Percentiles rank a stretch among this genome's conserved stretches.
phyloP scores from a whole-genome alignment of 108 stramenopile genomes.

The Cyclostephanos invisitatus region DNA sequence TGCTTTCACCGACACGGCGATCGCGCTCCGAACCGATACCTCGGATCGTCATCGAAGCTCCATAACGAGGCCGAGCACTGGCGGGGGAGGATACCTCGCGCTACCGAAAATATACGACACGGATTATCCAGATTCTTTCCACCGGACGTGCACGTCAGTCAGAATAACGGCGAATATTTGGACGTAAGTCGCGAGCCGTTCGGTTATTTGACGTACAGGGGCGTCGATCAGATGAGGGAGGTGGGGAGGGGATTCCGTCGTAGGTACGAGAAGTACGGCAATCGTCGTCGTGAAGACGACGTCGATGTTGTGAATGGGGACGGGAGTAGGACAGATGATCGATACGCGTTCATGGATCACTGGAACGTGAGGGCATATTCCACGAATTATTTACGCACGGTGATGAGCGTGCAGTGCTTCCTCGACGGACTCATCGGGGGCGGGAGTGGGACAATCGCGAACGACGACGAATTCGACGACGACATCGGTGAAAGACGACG shows the following conservation, averaged over 20 bases:
- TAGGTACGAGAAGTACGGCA: slow-evolving; percentile 57
- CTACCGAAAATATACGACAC: slow-evolving; percentile 21
- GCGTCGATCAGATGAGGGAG: slow-evolving; percentile 67
- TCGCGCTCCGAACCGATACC: slow-evolving; percentile 59
- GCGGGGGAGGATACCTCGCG: slow-evolving; percentile 54
- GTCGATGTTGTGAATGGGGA: slow-evolving; percentile 4
- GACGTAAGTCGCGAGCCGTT: slow-evolving; percentile 57
- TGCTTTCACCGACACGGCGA: slow-evolving; percentile 83
- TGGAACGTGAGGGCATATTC: slow-evolving; percentile 72
- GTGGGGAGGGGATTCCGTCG: slow-evolving; percentile 49
- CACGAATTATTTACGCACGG: slow-evolving; percentile 81
- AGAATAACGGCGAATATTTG: slow-evolving; percentile 48
- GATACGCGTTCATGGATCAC: slow-evolving; percentile 55
- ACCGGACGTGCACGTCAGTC: slow-evolving; percentile 42
- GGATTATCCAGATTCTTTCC: slow-evolving; percentile 50
- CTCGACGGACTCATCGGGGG: slow-evolving; percentile 73
- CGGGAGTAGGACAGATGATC: slow-evolving; percentile 10
- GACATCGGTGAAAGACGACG: background rate
- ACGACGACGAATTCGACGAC: no score
- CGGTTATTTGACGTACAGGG: slow-evolving; percentile 69
- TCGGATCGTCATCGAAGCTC: slow-evolving; percentile 36
- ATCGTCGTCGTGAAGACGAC: slow-evolving; percentile 14
- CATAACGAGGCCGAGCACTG: slow-evolving; percentile 61
- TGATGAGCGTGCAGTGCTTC: slow-evolving; percentile 72
- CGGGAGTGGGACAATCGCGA: background rate